phyloP scores from a whole-genome alignment of 495 filamentous ascomycete species.

The Hypoxylon rickii region DNA sequence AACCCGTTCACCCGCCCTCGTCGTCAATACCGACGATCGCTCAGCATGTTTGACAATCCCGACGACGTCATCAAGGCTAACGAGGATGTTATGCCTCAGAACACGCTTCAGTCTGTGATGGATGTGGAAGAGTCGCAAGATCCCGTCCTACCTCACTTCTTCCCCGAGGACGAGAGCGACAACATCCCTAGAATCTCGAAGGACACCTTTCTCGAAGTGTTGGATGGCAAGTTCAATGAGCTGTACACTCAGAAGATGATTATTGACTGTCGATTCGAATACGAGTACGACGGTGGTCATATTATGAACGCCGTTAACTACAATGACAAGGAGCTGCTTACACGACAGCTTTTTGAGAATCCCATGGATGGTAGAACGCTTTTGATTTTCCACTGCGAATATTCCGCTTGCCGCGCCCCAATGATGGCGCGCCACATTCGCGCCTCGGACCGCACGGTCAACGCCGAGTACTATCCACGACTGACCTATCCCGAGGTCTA shows the following conservation, averaged over 20 bases:
- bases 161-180: conserved; percentile 78
- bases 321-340: conserved; percentile 89
- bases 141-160: conserved; percentile 81
- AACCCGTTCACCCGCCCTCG: conserved; percentile 76
- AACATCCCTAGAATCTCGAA: conserved; percentile 84
- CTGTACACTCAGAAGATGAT: conserved; percentile 77
- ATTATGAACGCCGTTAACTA: conserved; percentile 91
- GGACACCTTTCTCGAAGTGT: conserved; percentile 76
- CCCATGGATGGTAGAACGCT: conserved; percentile 70
- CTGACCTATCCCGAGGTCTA: conserved; percentile 95
- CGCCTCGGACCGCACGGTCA: conserved; percentile 79
- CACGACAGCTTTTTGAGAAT: conserved; percentile 72
- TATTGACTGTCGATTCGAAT: conserved; percentile 97
- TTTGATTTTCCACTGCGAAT: conserved; percentile 96
- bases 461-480: conserved; percentile 80
- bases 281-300: conserved; percentile 96
- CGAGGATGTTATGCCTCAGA: conserved; percentile 55
- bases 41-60: conserved; percentile 96
- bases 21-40: conserved; percentile 85
- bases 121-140: conserved; percentile 71
- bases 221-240: conserved; percentile 80
- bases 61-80: conserved; percentile 79
- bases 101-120: conserved; percentile 69
- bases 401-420: conserved; percentile 95
- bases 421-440: conserved; percentile 93